A percentile compares a stretch with the other conserved stretches of the same genome.
Evolutionary conservation across 768 basidiomycete genomes (phyloP).

Genomic region (Kwoniella dendrophila): DNA sequence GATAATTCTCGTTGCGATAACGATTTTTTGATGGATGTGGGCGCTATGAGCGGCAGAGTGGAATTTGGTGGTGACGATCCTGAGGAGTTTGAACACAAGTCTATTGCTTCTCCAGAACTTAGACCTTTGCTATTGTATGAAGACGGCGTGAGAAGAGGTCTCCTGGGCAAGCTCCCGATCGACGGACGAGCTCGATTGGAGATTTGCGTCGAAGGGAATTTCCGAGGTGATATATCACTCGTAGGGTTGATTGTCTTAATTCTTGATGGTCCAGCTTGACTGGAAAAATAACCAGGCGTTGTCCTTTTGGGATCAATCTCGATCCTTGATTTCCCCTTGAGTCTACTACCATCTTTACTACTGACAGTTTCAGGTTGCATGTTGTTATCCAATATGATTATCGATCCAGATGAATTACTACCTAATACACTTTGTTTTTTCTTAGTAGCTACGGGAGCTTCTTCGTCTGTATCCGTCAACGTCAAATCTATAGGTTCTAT

Average conservation of each 20-base stretch:
- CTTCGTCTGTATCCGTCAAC: constrained; percentile 16
- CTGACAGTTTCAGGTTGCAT: neutral
- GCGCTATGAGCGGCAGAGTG: neutral
- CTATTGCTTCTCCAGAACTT: neutral
- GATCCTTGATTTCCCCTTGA: neutral
- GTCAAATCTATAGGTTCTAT: constrained; percentile 20
- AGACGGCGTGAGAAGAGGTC: no score
- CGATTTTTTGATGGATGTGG: no score
- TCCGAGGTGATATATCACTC: no score
- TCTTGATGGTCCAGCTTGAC: neutral
- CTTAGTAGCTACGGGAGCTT: neutral
- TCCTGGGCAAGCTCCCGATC: no score
- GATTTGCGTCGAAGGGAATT: no score
- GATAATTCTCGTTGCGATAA: no score
- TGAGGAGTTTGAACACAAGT: neutral
- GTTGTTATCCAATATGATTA: neutral
- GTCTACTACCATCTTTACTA: neutral
- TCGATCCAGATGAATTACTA: constrained; percentile 9
- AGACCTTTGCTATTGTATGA: neutral
- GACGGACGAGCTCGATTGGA: no score
- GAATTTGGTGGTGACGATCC: neutral
- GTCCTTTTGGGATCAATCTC: no score
- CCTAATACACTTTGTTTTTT: neutral
- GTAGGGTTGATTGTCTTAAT: neutral
- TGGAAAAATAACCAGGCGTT: neutral